Evolutionary conservation across 352 stramenopile species (phyloP).

Genomic region (Phytophthora sp.): DNA sequence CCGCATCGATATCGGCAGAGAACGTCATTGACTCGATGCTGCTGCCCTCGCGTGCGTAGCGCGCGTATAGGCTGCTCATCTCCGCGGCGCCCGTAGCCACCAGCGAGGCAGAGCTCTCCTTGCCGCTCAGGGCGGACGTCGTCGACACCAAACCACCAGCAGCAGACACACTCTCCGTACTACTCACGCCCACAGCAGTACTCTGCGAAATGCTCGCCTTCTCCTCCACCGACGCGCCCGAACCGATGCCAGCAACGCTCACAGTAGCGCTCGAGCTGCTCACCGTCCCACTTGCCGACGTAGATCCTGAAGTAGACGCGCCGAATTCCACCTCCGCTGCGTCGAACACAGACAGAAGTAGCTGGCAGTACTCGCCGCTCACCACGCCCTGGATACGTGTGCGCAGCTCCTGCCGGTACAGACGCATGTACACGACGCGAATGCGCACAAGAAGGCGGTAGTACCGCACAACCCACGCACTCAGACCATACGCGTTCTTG

Average conservation of each 20-base stretch:
- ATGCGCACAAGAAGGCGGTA: constrained; percentile 45
- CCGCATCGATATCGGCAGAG: constrained; percentile 43
- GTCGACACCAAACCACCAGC: no score
- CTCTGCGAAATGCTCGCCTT: constrained; percentile 17
- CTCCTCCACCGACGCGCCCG: constrained; percentile 21
- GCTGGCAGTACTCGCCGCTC: constrained; percentile 35
- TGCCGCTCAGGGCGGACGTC: no score
- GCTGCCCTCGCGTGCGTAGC: no score
- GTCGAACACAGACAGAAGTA: constrained; percentile 31
- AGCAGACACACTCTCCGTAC: no score
- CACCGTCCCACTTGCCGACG: constrained; percentile 13
- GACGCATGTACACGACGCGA: constrained; percentile 51
- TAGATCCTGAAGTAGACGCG: constrained; percentile 19
- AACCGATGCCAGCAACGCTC: constrained; percentile 8
- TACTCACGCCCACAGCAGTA: constrained; percentile 1
- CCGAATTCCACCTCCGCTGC: constrained; percentile 27
- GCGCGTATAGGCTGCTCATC: no score
- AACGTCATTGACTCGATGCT: no score
- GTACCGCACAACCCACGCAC: constrained; percentile 39
- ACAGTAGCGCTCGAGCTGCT: constrained; percentile 13
- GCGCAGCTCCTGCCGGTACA: constrained; percentile 54
- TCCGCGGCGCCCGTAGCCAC: no score
- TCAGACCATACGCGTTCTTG: constrained; percentile 32
- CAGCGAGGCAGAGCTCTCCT: constrained; percentile 12
- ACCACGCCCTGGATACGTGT: constrained; percentile 25